phyloP scores from a whole-genome alignment of 495 filamentous ascomycete genomes.

The Glutinoglossum americanum region DNA sequence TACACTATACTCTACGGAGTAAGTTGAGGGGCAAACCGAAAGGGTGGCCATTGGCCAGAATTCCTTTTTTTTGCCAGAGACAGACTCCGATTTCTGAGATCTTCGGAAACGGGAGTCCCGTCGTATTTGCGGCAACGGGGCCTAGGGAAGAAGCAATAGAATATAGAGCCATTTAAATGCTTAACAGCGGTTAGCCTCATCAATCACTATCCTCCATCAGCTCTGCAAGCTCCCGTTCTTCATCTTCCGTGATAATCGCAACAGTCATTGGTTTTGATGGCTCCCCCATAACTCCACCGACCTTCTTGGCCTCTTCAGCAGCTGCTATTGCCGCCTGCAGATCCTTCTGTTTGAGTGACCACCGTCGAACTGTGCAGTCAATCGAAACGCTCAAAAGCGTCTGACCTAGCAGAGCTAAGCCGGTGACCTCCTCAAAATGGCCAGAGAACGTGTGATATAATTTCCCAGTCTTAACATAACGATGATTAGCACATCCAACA shows the following conservation, averaged over 20 bases:
- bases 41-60: too few species aligned
- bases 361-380: slow-evolving; percentile 69
- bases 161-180: too few species aligned
- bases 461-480: slow-evolving; percentile 32
- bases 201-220: slow-evolving; percentile 58
- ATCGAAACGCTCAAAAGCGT: slow-evolving; percentile 62
- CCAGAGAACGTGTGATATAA: slow-evolving; percentile 59
- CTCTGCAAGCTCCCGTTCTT: slow-evolving; percentile 71
- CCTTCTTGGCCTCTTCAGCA: slow-evolving; percentile 22
- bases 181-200: neutral
- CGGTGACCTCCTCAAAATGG: slow-evolving; percentile 85
- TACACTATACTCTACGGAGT: too few species aligned
- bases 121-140: too few species aligned
- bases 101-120: too few species aligned
- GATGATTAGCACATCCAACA: neutral
- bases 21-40: too few species aligned
- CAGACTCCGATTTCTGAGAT: too few species aligned
- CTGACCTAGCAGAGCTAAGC: slow-evolving; percentile 36
- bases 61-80: too few species aligned
- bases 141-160: too few species aligned
- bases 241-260: slow-evolving; percentile 47
- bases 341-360: slow-evolving; percentile 44
- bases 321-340: slow-evolving; percentile 25
- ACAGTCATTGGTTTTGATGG: slow-evolving; percentile 1
- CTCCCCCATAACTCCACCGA: slow-evolving; percentile 17